Evolutionary conservation across 192 early-diverging fungal species (phyloP), one percentile per base, ranked within the genome.

Genomic region (Chytriomyces sp.): DNA sequence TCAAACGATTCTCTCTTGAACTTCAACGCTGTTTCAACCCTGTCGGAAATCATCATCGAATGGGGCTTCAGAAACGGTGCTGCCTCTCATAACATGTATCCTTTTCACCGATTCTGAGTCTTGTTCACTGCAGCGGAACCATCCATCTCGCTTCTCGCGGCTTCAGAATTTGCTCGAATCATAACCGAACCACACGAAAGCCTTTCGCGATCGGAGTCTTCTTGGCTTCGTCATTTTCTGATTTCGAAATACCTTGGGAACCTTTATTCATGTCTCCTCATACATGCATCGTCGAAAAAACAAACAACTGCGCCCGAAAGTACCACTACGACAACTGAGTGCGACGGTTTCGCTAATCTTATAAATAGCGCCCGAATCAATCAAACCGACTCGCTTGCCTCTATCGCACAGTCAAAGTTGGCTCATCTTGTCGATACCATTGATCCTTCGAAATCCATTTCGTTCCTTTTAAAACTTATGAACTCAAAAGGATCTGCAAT

Each of bases 191-290:
- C 24, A 64, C 13, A 43, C 63, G 4, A 23, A 60, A 60, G 35
- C 35, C 35, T 35, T 60, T 60, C 57, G 57, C 1, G 23, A 23
- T 60, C 57, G 18, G 23, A 64, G 28, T 5, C 43, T 24, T 68
- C 69, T 48, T 71, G 69, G 69, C 50, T 71, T 16, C 50, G 35
- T 8, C 18, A 49, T 16, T 71, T 71, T 35, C 13, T 71, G 10
- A 71, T 71, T 23, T 59, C 35, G 35, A 35, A 35, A 35, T 35
- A 35, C 4, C 35, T 35, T 35, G 35, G 35, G 3, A 35, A 35
- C 35, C 35, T 35, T 35, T 35, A 35, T 4, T 1, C 35, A 35
- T 35, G 35, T 35, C 35, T 35, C 35, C 35, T 35, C 35, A 1
- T 1, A 2, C 35, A 35, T 4, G 35, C 35, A 35, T 35, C 35